Evolutionary conservation across 108 stramenopile species (phyloP).

Genomic region (Discostella stelligeroides): DNA sequence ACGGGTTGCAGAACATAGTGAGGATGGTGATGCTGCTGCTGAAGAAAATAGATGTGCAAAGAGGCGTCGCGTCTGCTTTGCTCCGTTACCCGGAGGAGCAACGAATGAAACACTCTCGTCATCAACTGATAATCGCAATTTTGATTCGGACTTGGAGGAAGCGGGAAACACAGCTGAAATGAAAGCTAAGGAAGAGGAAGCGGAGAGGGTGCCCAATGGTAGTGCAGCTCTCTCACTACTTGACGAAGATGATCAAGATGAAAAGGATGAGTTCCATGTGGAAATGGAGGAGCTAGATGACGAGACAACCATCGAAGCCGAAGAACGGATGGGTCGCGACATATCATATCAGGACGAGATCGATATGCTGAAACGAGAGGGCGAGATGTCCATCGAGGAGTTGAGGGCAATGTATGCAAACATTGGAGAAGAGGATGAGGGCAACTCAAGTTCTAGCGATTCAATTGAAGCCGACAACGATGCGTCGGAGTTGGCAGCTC

Average conservation of each 20-base stretch:
- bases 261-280: constrained; percentile 56
- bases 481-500: neutral
- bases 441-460: too few relatives aligned
- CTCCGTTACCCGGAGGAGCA: too few relatives aligned
- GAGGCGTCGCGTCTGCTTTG: too few relatives aligned
- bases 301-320: constrained; percentile 70
- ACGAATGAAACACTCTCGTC: too few relatives aligned
- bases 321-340: constrained; percentile 59
- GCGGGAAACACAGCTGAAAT: neutral
- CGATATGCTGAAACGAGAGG: constrained; percentile 56
- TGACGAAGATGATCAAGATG: constrained; percentile 51
- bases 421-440: constrained; percentile 46
- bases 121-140: neutral
- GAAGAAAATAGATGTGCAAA: too few relatives aligned
- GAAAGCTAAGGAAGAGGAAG: neutral
- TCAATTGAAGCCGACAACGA: too few relatives aligned
- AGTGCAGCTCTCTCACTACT: neutral
- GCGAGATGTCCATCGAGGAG: constrained; percentile 59
- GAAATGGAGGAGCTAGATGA: constrained; percentile 59
- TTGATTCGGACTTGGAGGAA: neutral
- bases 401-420: constrained; percentile 56
- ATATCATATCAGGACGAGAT: constrained; percentile 63
- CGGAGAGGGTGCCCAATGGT: neutral
- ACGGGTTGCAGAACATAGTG: too few relatives aligned
- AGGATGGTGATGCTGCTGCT: too few relatives aligned